These are phyloP conservation scores for Ceratobasidium papillatum DNA, from an alignment of 1,284 basidiomycete genomes.

Conservation along the genomic window DNA sequence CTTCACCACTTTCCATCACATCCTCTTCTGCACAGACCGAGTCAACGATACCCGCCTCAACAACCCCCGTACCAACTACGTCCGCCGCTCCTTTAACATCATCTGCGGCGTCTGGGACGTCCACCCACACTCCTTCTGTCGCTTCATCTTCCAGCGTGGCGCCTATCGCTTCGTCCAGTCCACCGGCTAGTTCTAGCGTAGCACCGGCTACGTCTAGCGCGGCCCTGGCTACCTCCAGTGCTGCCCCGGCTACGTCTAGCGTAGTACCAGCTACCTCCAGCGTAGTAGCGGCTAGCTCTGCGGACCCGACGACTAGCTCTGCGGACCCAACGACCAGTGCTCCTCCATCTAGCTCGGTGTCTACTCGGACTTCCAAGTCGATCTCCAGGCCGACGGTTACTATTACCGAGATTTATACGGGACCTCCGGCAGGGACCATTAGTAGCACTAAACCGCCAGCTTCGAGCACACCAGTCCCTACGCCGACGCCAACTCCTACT, in stretches of 20 bases:
- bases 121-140: slow-evolving; percentile 5
- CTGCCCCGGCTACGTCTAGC: background rate
- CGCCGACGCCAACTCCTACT: slow-evolving; percentile 1
- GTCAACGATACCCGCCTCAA: slow-evolving; percentile 3
- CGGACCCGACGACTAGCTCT: background rate
- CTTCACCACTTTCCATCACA: background rate
- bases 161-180: background rate
- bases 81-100: slow-evolving; percentile 12
- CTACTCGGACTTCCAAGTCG: background rate
- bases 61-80: slow-evolving; percentile 16
- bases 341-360: background rate
- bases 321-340: background rate
- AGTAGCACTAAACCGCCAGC: background rate
- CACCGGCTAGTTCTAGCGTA: background rate
- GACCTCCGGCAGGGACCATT: slow-evolving; percentile 10
- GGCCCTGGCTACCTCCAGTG: background rate
- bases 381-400: slow-evolving; percentile 22
- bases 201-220: background rate
- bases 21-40: background rate
- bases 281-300: background rate
- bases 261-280: background rate
- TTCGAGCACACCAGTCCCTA: background rate
- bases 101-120: background rate
- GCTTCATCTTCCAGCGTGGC: slow-evolving; percentile 5
- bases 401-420: slow-evolving; percentile 36